A percentile compares a stretch with the other conserved stretches of the same genome.
These are phyloP conservation scores for Talaromyces sp. DNA, from an alignment of 2,329 filamentous ascomycete genomes.

Conservation along the genomic window DNA sequence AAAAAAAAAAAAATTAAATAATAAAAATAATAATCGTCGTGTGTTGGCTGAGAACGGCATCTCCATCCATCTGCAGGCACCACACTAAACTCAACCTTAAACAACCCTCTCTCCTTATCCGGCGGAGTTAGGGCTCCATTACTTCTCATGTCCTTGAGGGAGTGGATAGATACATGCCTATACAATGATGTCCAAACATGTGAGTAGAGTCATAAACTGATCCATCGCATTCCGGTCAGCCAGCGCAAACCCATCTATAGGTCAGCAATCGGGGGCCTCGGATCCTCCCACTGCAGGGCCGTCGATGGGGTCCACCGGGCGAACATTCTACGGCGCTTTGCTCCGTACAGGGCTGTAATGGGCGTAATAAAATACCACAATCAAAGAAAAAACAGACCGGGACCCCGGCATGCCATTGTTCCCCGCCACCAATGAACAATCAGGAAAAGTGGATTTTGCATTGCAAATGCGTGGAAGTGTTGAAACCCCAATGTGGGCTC, in stretches of 20 bases:
- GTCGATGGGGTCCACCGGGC: constrained; percentile 23
- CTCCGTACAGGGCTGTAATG: not conserved
- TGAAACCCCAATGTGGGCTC: not conserved
- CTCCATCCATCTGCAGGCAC: constrained; percentile 22
- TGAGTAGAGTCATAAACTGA: not conserved
- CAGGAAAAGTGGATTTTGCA: not conserved
- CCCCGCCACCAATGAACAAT: constrained; percentile 14
- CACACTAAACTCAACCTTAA: constrained; percentile 28
- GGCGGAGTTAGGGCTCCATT: not conserved
- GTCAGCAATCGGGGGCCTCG: constrained; percentile 3
- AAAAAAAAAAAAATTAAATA: not conserved
- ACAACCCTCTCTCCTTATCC: constrained; percentile 8
- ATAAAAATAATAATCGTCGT: not conserved
- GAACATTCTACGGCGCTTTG: constrained; percentile 24
- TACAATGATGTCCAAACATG: too few species aligned
- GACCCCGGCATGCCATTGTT: constrained; percentile 12
- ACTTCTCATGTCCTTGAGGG: too few species aligned
- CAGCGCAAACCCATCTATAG: not conserved
- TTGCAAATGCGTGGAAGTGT: too few species aligned
- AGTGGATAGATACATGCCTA: too few species aligned
- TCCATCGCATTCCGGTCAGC: not conserved
- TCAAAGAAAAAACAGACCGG: constrained; percentile 11
- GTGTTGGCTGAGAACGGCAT: constrained; percentile 15
- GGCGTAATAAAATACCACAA: not conserved
- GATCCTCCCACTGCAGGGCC: constrained; percentile 3